Base-by-base conservation (phyloP, 169 alveolate species). In the Perkinsus marinus region DNA sequence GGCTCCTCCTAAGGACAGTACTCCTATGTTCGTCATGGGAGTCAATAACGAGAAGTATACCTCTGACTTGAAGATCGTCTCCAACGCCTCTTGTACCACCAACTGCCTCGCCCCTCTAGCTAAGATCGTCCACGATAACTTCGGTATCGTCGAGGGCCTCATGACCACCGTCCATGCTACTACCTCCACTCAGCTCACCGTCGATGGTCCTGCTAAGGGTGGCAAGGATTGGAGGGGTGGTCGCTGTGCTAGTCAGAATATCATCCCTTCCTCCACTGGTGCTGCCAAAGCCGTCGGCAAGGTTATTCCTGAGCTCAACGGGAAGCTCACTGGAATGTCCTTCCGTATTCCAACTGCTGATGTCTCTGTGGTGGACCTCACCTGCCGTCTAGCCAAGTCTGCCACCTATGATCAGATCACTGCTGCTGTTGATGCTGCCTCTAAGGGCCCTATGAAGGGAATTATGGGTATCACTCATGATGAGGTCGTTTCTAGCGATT, bases 171-270 rank as follows among this genome's bases (percentile, higher is more conserved):
- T 98, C 89, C 99, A 99, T 94, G 99, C 99, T 90, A 96, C 98
- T 89, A 99, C 99, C 39, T 99, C 99, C 90, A 98, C 98, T 96
- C 99, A 99, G 97, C 95, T 97, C 89, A 98, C 99, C 89, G 99
- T 99, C 89, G 99, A 99, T 94, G 99, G 99, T 68, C 98, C 99
- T 92, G 96, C 99, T 90, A 97, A 98, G 94, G 99, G 99, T 37
- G 99, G 99, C 90, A 99, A 98, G 95, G 99, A 98, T 98, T 99
- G 99, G 99, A 97, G 99, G 93, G 99, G 99, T 68, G 99, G 99
- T 39, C 96, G 99, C 91, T 99, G 99, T 90, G 99, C 99, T 34
- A 98, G 98, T 36, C 96, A 95, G 90, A 99, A 99, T 96, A 98
- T 99, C 93, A 98, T 99, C 93, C 99, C 99, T 36, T 98, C 99